Conservation (phyloP, 1,284 basidiomycete genomes). For the Trametes versicolor region DNA sequence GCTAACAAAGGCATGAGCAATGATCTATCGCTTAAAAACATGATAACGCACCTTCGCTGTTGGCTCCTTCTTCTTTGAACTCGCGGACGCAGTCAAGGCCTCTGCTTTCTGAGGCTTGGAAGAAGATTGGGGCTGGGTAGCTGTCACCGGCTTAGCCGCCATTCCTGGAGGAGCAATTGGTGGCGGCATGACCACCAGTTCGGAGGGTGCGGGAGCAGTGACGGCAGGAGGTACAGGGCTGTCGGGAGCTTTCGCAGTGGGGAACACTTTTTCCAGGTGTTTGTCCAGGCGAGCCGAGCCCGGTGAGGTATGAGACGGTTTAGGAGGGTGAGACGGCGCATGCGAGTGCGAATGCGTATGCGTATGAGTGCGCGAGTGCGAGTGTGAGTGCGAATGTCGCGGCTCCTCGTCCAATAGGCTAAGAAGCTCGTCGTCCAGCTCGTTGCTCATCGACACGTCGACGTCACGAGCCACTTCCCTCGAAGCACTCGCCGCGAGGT, state of each 20-base stretch:
- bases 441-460: conserved; percentile 58
- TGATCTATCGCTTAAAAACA: not conserved
- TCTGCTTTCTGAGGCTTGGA: conserved; percentile 34
- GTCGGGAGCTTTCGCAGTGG: conserved; percentile 5
- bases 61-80: conserved; percentile 57
- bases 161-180: conserved; percentile 48
- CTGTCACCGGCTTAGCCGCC: conserved; percentile 14
- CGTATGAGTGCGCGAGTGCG: conserved; percentile 13
- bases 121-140: conserved; percentile 11
- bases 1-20: conserved; percentile 38
- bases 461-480: conserved; percentile 43
- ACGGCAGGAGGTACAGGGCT: conserved; percentile 1
- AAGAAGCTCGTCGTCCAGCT: conserved; percentile 77
- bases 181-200: conserved; percentile 69
- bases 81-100: conserved; percentile 28
- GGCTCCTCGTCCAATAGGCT: conserved; percentile 62
- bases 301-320: conserved; percentile 7
- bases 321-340: not conserved
- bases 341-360: conserved; percentile 13
- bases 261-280: conserved; percentile 5
- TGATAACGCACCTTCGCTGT: conserved; percentile 52
- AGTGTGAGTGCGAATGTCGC: conserved; percentile 24
- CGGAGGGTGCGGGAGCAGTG: conserved; percentile 17
- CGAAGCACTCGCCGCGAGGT: conserved; percentile 37
- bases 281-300: conserved; percentile 7